A percentile compares a stretch with the other conserved stretches of the same genome.
phyloP scores from a whole-genome alignment of 2,329 filamentous ascomycete species.

The Fusarium zealandicum region DNA sequence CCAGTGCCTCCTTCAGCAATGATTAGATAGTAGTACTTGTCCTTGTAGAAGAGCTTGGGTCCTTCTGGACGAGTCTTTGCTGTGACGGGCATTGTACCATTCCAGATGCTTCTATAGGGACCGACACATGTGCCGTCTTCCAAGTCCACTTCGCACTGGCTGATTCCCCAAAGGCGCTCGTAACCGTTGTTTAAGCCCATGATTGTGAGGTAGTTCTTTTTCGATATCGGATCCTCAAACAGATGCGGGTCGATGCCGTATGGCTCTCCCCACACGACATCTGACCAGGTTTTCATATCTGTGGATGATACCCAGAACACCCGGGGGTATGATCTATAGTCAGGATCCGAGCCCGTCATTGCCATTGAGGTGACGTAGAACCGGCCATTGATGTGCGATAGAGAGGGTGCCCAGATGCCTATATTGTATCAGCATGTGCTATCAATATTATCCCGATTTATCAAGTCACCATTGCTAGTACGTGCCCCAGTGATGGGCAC shows the following conservation, averaged over 20 bases:
- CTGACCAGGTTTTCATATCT: conserved; percentile 21
- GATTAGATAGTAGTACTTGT: conserved; percentile 20
- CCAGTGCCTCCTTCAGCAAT: conserved; percentile 21
- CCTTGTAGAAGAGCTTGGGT: conserved; percentile 16
- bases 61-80: conserved; percentile 9
- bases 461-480: conserved; percentile 1
- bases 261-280: conserved; percentile 17
- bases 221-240: conserved; percentile 14
- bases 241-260: conserved; percentile 20
- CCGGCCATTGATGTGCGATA: conserved; percentile 10
- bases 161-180: conserved; percentile 16
- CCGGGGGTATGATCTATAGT: conserved; percentile 5
- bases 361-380: conserved; percentile 17
- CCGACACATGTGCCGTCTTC: conserved; percentile 5
- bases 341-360: conserved; percentile 8
- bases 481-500: conserved; percentile 2
- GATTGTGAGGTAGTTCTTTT: conserved; percentile 11
- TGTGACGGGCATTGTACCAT: conserved; percentile 10
- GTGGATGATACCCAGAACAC: conserved; percentile 14
- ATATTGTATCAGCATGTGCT: no score
- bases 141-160: conserved; percentile 17
- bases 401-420: conserved; percentile 18
- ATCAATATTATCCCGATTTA: no score
- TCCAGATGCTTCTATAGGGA: conserved; percentile 18
- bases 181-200: conserved; percentile 16